Percentiles rank a stretch among this genome's conserved stretches.
Conservation (phyloP, 768 basidiomycete species). For the Pluteus cervinus region DNA sequence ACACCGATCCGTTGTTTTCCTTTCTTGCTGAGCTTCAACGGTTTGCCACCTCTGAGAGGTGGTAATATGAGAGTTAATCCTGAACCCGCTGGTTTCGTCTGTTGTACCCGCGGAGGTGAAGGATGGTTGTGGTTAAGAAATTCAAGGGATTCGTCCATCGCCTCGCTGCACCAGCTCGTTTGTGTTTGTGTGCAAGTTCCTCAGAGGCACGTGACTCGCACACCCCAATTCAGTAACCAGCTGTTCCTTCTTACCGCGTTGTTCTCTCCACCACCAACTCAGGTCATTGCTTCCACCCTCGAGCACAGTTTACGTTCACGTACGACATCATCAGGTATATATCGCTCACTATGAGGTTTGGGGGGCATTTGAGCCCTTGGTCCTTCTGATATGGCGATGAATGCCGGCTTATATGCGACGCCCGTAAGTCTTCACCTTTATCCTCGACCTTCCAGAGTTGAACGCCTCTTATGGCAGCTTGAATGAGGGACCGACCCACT, state of each 20-base stretch:
- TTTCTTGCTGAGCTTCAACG: slow-evolving; percentile 47
- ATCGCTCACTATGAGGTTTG: too few relatives aligned
- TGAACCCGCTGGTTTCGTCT: slow-evolving; percentile 26
- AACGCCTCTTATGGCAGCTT: too few relatives aligned
- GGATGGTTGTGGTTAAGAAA: slow-evolving; percentile 21
- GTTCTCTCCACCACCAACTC: slow-evolving; percentile 11
- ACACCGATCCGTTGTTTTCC: slow-evolving; percentile 24
- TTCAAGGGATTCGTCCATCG: slow-evolving; percentile 21
- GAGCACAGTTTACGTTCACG: too few relatives aligned
- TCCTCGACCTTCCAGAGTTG: too few relatives aligned
- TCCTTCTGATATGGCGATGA: too few relatives aligned
- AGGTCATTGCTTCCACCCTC: too few relatives aligned
- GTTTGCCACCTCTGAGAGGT: slow-evolving; percentile 56
- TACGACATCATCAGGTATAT: too few relatives aligned
- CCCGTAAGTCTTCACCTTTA: too few relatives aligned
- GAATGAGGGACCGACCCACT: too few relatives aligned
- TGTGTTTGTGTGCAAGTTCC: slow-evolving; percentile 14
- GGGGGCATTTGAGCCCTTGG: too few relatives aligned
- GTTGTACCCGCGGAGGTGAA: slow-evolving; percentile 20
- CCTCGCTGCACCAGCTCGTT: slow-evolving; percentile 14
- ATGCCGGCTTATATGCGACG: too few relatives aligned
- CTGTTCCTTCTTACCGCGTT: slow-evolving; percentile 16
- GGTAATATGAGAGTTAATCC: slow-evolving; percentile 65
- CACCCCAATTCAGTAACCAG: not conserved
- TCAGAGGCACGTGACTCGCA: too few relatives aligned